A percentile compares a stretch with the other conserved stretches of the same genome.
These are phyloP conservation scores for Capronia epimyces DNA, from an alignment of 2,329 filamentous ascomycete genomes.

Conservation along the genomic window DNA sequence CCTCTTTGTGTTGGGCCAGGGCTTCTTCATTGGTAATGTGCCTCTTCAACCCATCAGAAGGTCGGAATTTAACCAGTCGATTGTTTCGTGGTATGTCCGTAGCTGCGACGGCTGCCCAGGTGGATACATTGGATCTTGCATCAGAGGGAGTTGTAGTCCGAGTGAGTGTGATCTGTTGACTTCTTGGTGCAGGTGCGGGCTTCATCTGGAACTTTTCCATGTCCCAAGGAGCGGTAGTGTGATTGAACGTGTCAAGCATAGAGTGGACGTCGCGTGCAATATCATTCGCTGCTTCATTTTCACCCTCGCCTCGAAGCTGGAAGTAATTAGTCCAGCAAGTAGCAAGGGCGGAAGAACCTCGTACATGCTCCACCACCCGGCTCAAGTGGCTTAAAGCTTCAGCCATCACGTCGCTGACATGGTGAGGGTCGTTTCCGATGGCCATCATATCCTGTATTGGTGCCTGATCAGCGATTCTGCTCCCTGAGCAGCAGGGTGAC, in stretches of 20 bases:
- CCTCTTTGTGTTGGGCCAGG: conserved; percentile 7
- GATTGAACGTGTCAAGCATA: conserved; percentile 34
- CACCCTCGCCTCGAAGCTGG: conserved; percentile 33
- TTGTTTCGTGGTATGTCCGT: conserved; percentile 26
- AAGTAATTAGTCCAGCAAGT: conserved; percentile 21
- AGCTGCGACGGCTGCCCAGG: conserved; percentile 30
- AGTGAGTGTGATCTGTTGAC: conserved; percentile 6
- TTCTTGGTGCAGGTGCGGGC: conserved; percentile 9
- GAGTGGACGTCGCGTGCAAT: conserved; percentile 34
- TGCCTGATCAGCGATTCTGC: conserved; percentile 17
- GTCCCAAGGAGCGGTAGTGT: conserved; percentile 30
- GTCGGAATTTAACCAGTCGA: conserved; percentile 28
- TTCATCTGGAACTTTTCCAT: conserved; percentile 29
- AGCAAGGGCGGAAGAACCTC: conserved; percentile 10
- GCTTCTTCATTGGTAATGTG: conserved; percentile 16
- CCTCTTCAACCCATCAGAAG: conserved; percentile 25
- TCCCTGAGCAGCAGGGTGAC: not conserved
- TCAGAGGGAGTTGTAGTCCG: conserved; percentile 3
- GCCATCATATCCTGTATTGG: conserved; percentile 25
- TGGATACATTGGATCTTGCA: conserved; percentile 15
- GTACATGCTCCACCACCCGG: conserved; percentile 29
- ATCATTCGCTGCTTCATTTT: conserved; percentile 34
- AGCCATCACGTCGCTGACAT: conserved; percentile 27
- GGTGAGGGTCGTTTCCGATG: conserved; percentile 21
- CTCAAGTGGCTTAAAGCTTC: conserved; percentile 25